A percentile compares a stretch with the other conserved stretches of the same genome.
These are phyloP conservation scores for Termitomyces eurrhizus DNA, from an alignment of 768 basidiomycete genomes.

Conservation along the genomic window DNA sequence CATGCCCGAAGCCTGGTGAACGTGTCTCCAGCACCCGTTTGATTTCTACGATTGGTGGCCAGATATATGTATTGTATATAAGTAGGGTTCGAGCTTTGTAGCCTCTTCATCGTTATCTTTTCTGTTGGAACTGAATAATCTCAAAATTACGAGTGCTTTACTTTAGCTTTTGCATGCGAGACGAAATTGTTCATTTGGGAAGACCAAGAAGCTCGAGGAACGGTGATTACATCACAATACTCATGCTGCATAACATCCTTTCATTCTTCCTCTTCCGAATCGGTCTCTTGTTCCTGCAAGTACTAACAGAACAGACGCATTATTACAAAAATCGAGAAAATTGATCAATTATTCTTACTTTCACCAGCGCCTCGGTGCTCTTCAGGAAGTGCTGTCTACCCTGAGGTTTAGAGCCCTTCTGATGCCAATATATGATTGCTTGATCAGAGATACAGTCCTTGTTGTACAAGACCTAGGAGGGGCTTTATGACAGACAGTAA, in stretches of 20 bases:
- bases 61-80: neutral
- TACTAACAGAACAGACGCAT: conserved; percentile 44
- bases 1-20: conserved; percentile 84
- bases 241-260: neutral
- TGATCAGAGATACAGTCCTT: conserved; percentile 94
- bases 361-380: conserved; percentile 82
- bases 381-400: conserved; percentile 95
- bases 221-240: neutral
- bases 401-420: conserved; percentile 95
- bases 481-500: neutral
- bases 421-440: conserved; percentile 97
- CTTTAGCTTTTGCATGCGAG: neutral
- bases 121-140: neutral
- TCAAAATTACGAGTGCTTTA: neutral
- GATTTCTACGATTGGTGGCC: neutral
- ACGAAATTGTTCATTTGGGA: neutral
- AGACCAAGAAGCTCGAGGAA: neutral
- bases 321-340: neutral
- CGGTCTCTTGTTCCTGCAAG: conserved; percentile 85
- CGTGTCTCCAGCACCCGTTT: neutral
- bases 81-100: neutral
- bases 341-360: conserved; percentile 45
- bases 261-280: conserved; percentile 56
- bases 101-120: neutral
- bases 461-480: conserved; percentile 83